These are phyloP conservation scores for Hypoxylon perforatum DNA, from an alignment of 495 filamentous ascomycete species.

Conservation along the genomic window DNA sequence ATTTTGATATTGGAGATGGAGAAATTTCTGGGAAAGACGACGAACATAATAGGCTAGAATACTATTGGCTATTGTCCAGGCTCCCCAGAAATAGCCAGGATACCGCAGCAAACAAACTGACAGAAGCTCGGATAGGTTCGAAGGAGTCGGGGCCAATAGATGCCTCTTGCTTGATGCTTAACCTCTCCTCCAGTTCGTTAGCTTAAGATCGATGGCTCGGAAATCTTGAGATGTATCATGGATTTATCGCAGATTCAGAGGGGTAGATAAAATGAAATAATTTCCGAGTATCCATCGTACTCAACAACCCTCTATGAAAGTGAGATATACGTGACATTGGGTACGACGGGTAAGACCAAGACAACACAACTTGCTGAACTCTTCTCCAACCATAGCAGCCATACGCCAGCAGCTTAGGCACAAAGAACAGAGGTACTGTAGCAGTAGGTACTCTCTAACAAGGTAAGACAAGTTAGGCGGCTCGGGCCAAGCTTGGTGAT, in stretches of 20 bases:
- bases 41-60: constrained; percentile 23
- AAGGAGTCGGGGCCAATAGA: constrained; percentile 31
- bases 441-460: no score
- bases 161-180: constrained; percentile 26
- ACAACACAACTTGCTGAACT: no score
- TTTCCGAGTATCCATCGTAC: constrained; percentile 8
- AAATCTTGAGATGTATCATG: constrained; percentile 14
- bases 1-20: constrained; percentile 26
- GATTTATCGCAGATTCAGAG: constrained; percentile 1
- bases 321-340: background rate
- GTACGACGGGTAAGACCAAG: background rate
- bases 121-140: constrained; percentile 21
- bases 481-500: constrained; percentile 38
- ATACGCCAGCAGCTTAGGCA: no score
- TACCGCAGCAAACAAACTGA: constrained; percentile 33
- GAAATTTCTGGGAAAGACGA: constrained; percentile 23
- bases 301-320: no score
- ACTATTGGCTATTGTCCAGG: constrained; percentile 22
- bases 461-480: constrained; percentile 36
- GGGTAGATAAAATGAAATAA: constrained; percentile 27
- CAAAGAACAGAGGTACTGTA: no score
- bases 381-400: no score
- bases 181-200: constrained; percentile 2
- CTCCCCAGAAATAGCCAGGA: constrained; percentile 34
- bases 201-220: constrained; percentile 30